These are phyloP conservation scores for Populus euphratica DNA, from an alignment of 345 rosid genomes.

Conservation along the genomic window DNA sequence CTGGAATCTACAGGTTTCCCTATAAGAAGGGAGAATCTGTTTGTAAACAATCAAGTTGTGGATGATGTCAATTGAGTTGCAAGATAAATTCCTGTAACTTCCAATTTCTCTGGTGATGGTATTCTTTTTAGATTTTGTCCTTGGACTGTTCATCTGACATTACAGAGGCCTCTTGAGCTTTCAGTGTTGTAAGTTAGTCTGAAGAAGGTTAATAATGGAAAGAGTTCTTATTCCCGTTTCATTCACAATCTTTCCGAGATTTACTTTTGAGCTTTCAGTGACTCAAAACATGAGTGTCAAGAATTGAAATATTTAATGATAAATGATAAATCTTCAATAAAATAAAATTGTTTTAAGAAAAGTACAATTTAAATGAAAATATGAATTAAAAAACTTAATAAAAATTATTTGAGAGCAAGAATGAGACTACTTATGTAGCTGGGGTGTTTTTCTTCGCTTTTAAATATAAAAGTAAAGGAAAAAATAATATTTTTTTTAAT, in stretches of 20 bases:
- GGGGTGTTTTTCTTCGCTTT: no score
- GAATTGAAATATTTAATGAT: no score
- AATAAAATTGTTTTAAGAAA: no score
- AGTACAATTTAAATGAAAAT: no score
- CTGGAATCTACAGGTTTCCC: conserved; percentile 57
- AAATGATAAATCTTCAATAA: no score
- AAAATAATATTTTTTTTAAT: no score
- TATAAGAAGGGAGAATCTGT: conserved; percentile 61
- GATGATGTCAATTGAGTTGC: conserved; percentile 48
- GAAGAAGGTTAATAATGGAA: conserved; percentile 13
- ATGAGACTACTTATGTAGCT: no score
- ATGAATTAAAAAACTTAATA: no score
- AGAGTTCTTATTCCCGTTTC: neutral
- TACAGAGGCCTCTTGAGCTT: conserved; percentile 14
- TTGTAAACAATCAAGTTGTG: conserved; percentile 49
- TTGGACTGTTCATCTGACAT: conserved; percentile 8
- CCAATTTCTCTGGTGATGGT: conserved; percentile 7
- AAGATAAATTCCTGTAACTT: conserved; percentile 6
- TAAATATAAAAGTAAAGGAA: no score
- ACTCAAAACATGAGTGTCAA: no score
- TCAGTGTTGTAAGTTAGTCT: conserved; percentile 16
- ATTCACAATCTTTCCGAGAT: neutral
- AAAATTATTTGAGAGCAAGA: no score
- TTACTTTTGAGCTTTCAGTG: neutral
- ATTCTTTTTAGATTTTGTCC: conserved; percentile 7